Evolutionary conservation across 768 basidiomycete genomes (phyloP).

Genomic region (Zangia roseola): DNA sequence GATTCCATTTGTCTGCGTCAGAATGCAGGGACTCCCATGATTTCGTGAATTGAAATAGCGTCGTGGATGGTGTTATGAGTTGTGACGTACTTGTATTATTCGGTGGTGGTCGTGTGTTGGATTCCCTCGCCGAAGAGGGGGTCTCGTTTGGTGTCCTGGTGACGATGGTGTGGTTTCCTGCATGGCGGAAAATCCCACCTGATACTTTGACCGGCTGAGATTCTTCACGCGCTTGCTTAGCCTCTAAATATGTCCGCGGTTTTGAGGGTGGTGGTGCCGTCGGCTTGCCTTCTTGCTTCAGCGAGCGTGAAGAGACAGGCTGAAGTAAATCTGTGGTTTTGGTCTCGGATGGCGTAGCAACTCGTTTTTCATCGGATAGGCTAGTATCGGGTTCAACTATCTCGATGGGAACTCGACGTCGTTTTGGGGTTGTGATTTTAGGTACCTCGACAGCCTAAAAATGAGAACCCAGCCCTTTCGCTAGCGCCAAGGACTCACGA

Average conservation of each 20-base stretch:
- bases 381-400: constrained; percentile 44
- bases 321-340: constrained; percentile 32
- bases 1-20: constrained; percentile 50
- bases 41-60: constrained; percentile 63
- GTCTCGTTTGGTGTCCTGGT: constrained; percentile 28
- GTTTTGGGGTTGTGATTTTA: constrained; percentile 30
- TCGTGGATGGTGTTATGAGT: constrained; percentile 33
- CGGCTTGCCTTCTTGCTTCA: constrained; percentile 19
- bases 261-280: constrained; percentile 6
- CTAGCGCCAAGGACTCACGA: constrained; percentile 12
- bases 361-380: neutral
- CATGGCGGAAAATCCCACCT: constrained; percentile 70
- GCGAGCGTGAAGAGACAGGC: constrained; percentile 39
- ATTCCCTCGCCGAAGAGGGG: constrained; percentile 3
- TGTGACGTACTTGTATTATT: constrained; percentile 1
- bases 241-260: constrained; percentile 52
- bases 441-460: constrained; percentile 6
- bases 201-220: constrained; percentile 48
- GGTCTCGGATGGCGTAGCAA: neutral
- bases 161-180: constrained; percentile 62
- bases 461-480: constrained; percentile 7
- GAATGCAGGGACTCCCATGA: constrained; percentile 50
- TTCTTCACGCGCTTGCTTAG: constrained; percentile 53
- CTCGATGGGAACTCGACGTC: constrained; percentile 63
- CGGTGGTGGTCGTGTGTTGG: neutral